Evolutionary conservation across 768 basidiomycete species (phyloP), one percentile per base, ranked within the genome.

Genomic region (Ramaria sp.): DNA sequence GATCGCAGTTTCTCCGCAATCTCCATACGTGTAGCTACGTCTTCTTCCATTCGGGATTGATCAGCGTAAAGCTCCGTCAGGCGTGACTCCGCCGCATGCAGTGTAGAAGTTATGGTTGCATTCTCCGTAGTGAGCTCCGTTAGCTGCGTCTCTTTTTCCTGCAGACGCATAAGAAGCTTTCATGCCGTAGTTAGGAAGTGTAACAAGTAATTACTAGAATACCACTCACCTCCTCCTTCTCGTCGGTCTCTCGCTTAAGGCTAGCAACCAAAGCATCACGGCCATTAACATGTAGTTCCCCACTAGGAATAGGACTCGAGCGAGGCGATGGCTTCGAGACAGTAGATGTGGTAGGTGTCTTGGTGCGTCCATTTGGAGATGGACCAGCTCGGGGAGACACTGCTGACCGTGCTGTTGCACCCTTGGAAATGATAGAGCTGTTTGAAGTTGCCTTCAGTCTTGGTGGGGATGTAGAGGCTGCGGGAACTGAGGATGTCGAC

Each of bases 21-120:
- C 63, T 92, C 89, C 62, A 90, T 83, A 48, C 87, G 82, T 37
- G 88, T 83, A 24, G 83, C 82, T 69, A 93, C 72, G 63, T 93
- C 89, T 59, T 82, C 76, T 68, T 94, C 91, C 72, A 81, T 83
- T 60, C 90, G 81, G 57, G 78, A 75, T 67, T 91, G 89, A 62
- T 92, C 90, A 12, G 83, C 74, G 65, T 91, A 91, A 51, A 91
- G 75, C 63, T 92, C 89, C 61, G 80, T 77, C 53, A 92, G 72
- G 30, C 86, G 78, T n/a, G 76, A 70, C 68, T 91, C 89, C 31
- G 87, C 83, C 34, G 77, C 68, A 64, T 80, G 75, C 33, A 92
- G 72, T 24, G 86, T 74, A 24, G 85, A 83, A 24, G 76, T 73
- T 42, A 91, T 70, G 61, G 71, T 79, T 62, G 74, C 73, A 69